Evolutionary conservation across 2,329 filamentous ascomycete species (phyloP), one percentile per base, ranked within the genome.

Genomic region (Harringtonia aguacate): DNA sequence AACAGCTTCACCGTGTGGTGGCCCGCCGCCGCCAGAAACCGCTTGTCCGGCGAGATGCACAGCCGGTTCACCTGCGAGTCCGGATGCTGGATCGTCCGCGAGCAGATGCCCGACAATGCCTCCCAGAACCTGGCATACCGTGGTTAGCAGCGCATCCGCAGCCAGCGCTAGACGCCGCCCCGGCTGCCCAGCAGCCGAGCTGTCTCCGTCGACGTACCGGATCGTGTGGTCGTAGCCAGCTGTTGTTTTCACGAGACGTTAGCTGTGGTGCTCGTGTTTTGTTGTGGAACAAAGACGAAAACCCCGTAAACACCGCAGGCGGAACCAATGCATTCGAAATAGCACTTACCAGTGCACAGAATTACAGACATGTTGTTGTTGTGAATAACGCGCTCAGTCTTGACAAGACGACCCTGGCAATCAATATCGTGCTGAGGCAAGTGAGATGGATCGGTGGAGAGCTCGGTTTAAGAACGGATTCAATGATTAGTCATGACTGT

Each of bases 31-130:
- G 89, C 90, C 44, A 97, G 82, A 64, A 84, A 95, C 50, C 90
- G 85, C 67, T 98, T 98, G 69, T 98, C 92, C 50, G 92, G 92
- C 13, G 92, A 95, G 58, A 98, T 98, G 64, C 90, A 97, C 39
- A 98, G 81, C 36, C 92, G 86, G 66, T 98, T 98, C 55, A 98
- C 92, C 65, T 98, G 92, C 10, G 90, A 97, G 64, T 98, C 92
- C 3, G 92, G 87, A 59, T 98, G 90, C 55, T 95, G 92, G 55
- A 98, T 97, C 20, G 92, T 98, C 52, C 92, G 86, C 35, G 88
- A 95, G 68, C 92, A 98, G 56, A 98, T 97, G 43, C 92, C 92
- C 12, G 89, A 95, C 45, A 98, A 77, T 2, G 92, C 92, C 66
- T 98, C 92, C 92, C 92, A 98, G 69, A 98, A 98, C 52, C 88